These are phyloP conservation scores for Clathrospora elynae DNA, from an alignment of 2,329 filamentous ascomycete genomes.

Conservation along the genomic window DNA sequence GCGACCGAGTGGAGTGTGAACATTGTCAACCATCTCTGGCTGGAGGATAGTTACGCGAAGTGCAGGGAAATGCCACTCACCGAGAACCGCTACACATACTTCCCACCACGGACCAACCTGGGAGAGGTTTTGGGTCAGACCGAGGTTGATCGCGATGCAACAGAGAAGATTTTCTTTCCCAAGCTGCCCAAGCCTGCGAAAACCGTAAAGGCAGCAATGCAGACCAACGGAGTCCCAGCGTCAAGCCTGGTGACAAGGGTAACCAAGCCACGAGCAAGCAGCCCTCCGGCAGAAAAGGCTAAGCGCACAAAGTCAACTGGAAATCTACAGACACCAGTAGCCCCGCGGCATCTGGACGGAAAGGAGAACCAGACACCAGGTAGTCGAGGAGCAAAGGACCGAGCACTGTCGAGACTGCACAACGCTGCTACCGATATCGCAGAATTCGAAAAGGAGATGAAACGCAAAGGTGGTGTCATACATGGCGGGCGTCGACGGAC, in stretches of 20 bases:
- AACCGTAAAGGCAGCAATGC: slow-evolving; percentile 25
- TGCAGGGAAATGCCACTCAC: slow-evolving; percentile 77
- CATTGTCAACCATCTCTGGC: slow-evolving; percentile 93
- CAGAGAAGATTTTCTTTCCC: slow-evolving; percentile 71
- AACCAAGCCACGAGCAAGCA: slow-evolving; percentile 30
- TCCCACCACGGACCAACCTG: slow-evolving; percentile 86
- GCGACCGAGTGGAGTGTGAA: slow-evolving; percentile 90
- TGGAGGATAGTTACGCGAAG: slow-evolving; percentile 95
- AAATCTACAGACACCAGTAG: slow-evolving; percentile 58
- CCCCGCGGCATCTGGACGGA: slow-evolving; percentile 50
- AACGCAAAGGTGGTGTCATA: slow-evolving; percentile 71
- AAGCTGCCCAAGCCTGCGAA: slow-evolving; percentile 33
- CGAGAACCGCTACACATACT: slow-evolving; percentile 78
- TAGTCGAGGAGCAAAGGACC: slow-evolving; percentile 85
- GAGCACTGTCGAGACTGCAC: slow-evolving; percentile 77
- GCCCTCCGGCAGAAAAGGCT: slow-evolving; percentile 31
- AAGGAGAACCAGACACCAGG: slow-evolving; percentile 88
- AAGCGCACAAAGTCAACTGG: slow-evolving; percentile 33
- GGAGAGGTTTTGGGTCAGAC: slow-evolving; percentile 93
- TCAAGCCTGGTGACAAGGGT: slow-evolving; percentile 24
- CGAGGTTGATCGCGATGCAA: slow-evolving; percentile 71
- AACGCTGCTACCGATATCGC: slow-evolving; percentile 82
- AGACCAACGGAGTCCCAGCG: slow-evolving; percentile 23
- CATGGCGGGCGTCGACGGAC: slow-evolving; percentile 56
- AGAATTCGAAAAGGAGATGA: slow-evolving; percentile 91